Conservation (phyloP, 2,329 filamentous ascomycete genomes). For the Leptographium galeiforme region DNA sequence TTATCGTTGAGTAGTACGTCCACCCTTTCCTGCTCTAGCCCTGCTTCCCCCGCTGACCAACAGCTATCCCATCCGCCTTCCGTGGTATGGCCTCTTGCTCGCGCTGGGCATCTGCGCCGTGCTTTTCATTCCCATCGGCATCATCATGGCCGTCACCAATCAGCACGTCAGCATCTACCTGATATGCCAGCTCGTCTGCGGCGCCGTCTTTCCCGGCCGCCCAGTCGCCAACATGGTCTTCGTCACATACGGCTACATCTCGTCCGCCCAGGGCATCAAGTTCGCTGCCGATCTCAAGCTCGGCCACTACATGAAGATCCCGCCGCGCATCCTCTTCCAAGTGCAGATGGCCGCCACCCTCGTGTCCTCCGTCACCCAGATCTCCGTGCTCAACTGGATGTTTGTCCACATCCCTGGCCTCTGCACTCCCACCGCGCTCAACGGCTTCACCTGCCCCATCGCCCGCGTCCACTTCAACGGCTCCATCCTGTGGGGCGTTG, state of each 20-base stretch:
- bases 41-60: slow-evolving; percentile 8
- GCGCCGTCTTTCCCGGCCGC: slow-evolving; percentile 67
- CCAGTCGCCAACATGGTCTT: slow-evolving; percentile 91
- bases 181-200: slow-evolving; percentile 75
- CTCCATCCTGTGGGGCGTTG: slow-evolving; percentile 79
- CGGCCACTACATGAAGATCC: slow-evolving; percentile 80
- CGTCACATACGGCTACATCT: slow-evolving; percentile 83
- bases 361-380: slow-evolving; percentile 68
- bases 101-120: slow-evolving; percentile 65
- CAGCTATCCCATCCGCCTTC: slow-evolving; percentile 66
- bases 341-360: slow-evolving; percentile 66
- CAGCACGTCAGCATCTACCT: slow-evolving; percentile 79
- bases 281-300: slow-evolving; percentile 80
- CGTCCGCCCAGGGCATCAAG: slow-evolving; percentile 77
- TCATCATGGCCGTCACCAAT: slow-evolving; percentile 87
- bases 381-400: slow-evolving; percentile 83
- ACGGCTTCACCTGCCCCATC: slow-evolving; percentile 78
- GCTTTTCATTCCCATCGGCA: slow-evolving; percentile 82
- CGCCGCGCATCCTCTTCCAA: slow-evolving; percentile 63
- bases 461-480: slow-evolving; percentile 84
- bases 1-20: slow-evolving; percentile 69
- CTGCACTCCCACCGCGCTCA: slow-evolving; percentile 68
- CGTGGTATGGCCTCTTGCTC: slow-evolving; percentile 75
- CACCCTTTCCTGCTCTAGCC: not conserved
- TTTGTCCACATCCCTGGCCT: slow-evolving; percentile 62